Conservation (phyloP, 176 grass and related monocot species). For the Alopecurus myosuroides region DNA sequence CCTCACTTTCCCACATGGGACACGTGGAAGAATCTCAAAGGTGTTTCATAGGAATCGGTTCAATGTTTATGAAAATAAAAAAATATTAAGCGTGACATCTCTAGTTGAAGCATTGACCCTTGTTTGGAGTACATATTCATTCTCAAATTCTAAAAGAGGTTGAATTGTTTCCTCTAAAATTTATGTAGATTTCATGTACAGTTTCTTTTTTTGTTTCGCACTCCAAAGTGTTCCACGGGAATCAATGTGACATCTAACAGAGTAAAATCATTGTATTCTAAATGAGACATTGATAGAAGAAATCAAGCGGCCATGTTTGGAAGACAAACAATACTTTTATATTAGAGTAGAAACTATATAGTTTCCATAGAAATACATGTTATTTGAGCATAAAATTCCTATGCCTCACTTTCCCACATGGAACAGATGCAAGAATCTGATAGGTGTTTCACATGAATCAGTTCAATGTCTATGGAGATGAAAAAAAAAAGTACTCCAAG, state of each 20-base stretch:
- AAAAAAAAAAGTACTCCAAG: neutral
- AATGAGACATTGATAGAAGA: neutral
- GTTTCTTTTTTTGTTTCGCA: neutral
- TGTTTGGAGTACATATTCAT: neutral
- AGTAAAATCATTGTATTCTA: neutral
- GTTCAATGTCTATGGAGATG: neutral
- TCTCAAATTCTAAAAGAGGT: neutral
- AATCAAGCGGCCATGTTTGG: neutral
- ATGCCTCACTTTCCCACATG: neutral
- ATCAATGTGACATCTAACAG: neutral
- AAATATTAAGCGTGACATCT: no score
- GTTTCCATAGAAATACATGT: no score
- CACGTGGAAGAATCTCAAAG: no score
- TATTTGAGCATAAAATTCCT: neutral
- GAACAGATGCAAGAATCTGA: neutral
- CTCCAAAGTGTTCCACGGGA: neutral
- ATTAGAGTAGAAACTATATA: no score
- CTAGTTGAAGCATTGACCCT: neutral
- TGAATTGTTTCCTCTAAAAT: neutral
- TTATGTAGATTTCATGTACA: neutral
- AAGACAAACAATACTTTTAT: no score
- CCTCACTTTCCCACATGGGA: no score
- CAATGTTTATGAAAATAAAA: neutral
- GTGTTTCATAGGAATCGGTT: neutral
- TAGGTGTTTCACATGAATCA: neutral